Percentiles rank a stretch among this genome's conserved stretches.
Conservation (phyloP, 495 filamentous ascomycete genomes). For the Cetradonia linearis region DNA sequence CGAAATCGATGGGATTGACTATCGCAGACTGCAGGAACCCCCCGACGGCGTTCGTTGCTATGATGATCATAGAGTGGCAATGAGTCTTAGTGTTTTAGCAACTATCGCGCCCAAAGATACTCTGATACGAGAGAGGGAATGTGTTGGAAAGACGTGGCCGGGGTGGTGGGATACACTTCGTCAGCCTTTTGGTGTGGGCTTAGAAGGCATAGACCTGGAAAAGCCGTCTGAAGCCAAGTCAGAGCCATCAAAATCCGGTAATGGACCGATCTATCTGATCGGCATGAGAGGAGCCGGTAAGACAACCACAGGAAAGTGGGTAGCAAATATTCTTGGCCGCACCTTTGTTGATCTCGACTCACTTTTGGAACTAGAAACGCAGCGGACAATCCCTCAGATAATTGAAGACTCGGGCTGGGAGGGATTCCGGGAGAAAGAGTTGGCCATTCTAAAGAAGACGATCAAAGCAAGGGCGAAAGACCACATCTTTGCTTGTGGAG, state of each 20-base stretch:
- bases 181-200: conserved; percentile 58
- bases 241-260: conserved; percentile 30
- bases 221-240: conserved; percentile 28
- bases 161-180: conserved; percentile 93
- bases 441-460: conserved; percentile 58
- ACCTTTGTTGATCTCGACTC: conserved; percentile 80
- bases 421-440: conserved; percentile 73
- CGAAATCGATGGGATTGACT: conserved; percentile 62
- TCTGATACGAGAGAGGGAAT: conserved; percentile 79
- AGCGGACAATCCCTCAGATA: conserved; percentile 73
- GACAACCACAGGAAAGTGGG: conserved; percentile 83
- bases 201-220: conserved; percentile 62
- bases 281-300: conserved; percentile 98
- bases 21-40: conserved; percentile 49
- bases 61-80: conserved; percentile 95
- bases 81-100: conserved; percentile 93
- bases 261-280: conserved; percentile 78
- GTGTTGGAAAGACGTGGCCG: conserved; percentile 97
- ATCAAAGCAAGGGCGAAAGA: conserved; percentile 64
- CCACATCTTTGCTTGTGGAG: conserved; percentile 86
- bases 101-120: conserved; percentile 63
- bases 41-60: conserved; percentile 75
- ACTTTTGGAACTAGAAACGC: conserved; percentile 63
- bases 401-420: conserved; percentile 76
- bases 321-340: conserved; percentile 60